phyloP scores from a whole-genome alignment of 352 stramenopile genomes.

The Pythium monospermum region DNA sequence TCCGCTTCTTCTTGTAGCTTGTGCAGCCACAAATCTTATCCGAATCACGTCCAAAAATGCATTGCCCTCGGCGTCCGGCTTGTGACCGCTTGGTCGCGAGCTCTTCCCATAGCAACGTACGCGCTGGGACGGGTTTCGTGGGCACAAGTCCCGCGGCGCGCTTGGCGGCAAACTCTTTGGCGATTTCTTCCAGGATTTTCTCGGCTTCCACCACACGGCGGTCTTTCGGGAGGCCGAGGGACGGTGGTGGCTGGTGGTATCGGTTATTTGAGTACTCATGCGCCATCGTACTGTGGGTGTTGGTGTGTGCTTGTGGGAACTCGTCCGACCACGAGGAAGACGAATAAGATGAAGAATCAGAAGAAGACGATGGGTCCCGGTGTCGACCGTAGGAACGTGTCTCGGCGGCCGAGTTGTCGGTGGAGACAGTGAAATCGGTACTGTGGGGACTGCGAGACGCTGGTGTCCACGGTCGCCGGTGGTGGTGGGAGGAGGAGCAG shows the following conservation, averaged over 20 bases:
- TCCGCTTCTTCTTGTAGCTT: conserved; percentile 42
- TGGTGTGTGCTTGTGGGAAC: conserved; percentile 3
- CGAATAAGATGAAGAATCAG: too few relatives aligned
- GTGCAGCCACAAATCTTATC: conserved; percentile 52
- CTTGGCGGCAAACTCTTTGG: conserved; percentile 80
- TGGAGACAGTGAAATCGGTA: conserved; percentile 9
- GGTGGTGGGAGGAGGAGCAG: neutral
- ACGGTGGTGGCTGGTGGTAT: conserved; percentile 7
- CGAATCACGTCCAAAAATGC: conserved; percentile 57
- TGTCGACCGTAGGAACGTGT: neutral
- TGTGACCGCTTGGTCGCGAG: conserved; percentile 32
- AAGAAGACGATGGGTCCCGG: neutral
- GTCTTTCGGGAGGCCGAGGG: conserved; percentile 21
- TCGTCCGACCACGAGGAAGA: conserved; percentile 5
- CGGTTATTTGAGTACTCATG: neutral
- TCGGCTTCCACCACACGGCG: conserved; percentile 53
- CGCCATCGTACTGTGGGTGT: neutral
- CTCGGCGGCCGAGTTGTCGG: neutral
- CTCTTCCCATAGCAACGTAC: conserved; percentile 80
- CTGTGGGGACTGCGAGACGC: neutral
- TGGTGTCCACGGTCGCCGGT: neutral
- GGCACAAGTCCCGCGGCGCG: conserved; percentile 67
- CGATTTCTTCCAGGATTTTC: conserved; percentile 65
- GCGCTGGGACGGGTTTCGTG: conserved; percentile 58
- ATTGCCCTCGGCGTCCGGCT: conserved; percentile 44